These are phyloP conservation scores for Tetrahymena borealis DNA, from an alignment of 73 alveolate species.

Conservation along the genomic window DNA sequence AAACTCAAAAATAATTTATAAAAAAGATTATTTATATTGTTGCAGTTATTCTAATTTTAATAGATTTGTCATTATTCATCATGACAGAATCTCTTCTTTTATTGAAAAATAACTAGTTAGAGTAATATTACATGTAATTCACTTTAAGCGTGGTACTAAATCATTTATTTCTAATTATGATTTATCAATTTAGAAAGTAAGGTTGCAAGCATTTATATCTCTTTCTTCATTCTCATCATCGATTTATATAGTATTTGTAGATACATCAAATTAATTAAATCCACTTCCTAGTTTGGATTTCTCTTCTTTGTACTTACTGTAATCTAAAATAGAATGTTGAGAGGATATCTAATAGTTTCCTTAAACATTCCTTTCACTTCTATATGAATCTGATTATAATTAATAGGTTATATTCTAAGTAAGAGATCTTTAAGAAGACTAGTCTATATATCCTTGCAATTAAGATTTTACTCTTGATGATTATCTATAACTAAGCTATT, in stretches of 20 bases:
- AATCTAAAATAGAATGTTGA: neutral
- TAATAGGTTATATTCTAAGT: neutral
- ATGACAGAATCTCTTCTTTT: too few species aligned
- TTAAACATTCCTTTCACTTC: neutral
- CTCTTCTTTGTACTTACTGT: neutral
- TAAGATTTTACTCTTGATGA: neutral
- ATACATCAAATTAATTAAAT: neutral
- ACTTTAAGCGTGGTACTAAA: neutral
- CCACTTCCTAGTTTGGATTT: neutral
- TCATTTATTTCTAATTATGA: neutral
- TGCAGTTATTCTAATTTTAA: too few species aligned
- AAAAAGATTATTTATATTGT: too few species aligned
- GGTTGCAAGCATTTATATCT: neutral
- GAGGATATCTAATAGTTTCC: neutral
- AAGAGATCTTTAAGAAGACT: neutral
- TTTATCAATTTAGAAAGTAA: neutral
- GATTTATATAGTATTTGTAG: neutral
- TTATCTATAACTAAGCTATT: neutral
- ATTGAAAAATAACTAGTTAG: too few species aligned
- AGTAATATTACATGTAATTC: too few species aligned
- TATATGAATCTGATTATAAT: neutral
- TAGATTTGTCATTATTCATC: too few species aligned
- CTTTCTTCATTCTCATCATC: neutral
- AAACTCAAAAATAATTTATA: too few species aligned
- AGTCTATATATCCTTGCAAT: neutral